Percentiles rank a stretch among this genome's conserved stretches.
These are phyloP conservation scores for Allium sativum DNA, from an alignment of 106 monocot species.

Conservation along the genomic window DNA sequence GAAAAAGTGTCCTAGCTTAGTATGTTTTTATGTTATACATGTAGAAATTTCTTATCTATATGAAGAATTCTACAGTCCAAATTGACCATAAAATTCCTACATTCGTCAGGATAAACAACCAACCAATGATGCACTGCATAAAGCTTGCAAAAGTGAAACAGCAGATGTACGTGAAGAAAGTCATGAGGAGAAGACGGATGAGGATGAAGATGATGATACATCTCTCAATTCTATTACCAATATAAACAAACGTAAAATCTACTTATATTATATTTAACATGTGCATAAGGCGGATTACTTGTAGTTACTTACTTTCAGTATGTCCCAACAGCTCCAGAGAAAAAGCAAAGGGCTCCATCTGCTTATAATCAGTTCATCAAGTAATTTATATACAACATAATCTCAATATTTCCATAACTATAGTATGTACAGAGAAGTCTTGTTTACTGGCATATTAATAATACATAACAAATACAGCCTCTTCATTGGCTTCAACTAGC, in stretches of 20 bases:
- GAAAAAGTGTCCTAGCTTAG: too few species aligned
- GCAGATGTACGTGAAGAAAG: background rate
- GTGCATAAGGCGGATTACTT: too few species aligned
- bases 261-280: too few species aligned
- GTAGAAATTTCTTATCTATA: background rate
- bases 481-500: background rate
- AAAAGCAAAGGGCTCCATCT: constrained; percentile 82
- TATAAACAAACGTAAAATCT: constrained; percentile 62
- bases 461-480: background rate
- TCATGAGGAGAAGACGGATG: background rate
- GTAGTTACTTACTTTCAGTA: too few species aligned
- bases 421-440: background rate
- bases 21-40: too few species aligned
- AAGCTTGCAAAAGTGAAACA: background rate
- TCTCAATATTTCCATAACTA: background rate
- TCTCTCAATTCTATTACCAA: constrained; percentile 3
- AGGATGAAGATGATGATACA: constrained; percentile 18
- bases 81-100: background rate
- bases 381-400: constrained; percentile 16
- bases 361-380: constrained; percentile 95
- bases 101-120: constrained; percentile 13
- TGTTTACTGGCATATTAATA: background rate
- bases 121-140: background rate
- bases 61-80: background rate
- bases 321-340: constrained; percentile 73